These are phyloP conservation scores for Fusarium nanum DNA, from an alignment of 2,329 filamentous ascomycete genomes.

Conservation along the genomic window DNA sequence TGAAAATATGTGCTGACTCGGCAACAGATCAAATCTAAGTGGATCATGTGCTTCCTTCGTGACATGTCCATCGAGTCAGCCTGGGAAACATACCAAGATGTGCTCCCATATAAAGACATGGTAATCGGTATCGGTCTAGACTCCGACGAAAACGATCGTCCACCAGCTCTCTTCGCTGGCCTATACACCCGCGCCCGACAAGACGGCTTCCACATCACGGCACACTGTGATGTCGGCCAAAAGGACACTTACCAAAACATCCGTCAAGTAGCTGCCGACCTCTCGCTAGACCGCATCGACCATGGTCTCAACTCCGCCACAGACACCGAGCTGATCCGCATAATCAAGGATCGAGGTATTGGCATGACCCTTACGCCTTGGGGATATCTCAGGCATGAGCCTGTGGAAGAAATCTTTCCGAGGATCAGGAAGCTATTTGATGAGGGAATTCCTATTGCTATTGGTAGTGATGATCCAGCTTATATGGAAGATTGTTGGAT, in stretches of 20 bases:
- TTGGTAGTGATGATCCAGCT: slow-evolving; percentile 78
- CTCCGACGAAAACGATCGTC: slow-evolving; percentile 57
- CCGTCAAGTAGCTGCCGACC: slow-evolving; percentile 56
- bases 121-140: slow-evolving; percentile 60
- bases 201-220: slow-evolving; percentile 60
- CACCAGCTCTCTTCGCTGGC: slow-evolving; percentile 57
- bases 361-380: slow-evolving; percentile 75
- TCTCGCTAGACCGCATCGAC: slow-evolving; percentile 75
- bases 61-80: slow-evolving; percentile 78
- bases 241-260: slow-evolving; percentile 64
- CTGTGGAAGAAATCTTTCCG: slow-evolving; percentile 61
- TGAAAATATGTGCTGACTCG: neutral
- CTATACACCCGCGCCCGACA: slow-evolving; percentile 51
- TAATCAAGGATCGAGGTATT: slow-evolving; percentile 65
- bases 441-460: slow-evolving; percentile 71
- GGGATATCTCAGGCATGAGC: slow-evolving; percentile 38
- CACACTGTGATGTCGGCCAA: slow-evolving; percentile 64
- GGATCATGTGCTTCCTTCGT: slow-evolving; percentile 78
- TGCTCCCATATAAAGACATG: slow-evolving; percentile 52
- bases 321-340: slow-evolving; percentile 66
- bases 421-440: slow-evolving; percentile 64
- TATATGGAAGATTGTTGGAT: slow-evolving; percentile 73
- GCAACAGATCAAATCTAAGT: slow-evolving; percentile 54
- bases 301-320: slow-evolving; percentile 75
- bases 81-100: slow-evolving; percentile 65